These are phyloP conservation scores for Cladosporium austrohemisphaericum DNA, from an alignment of 2,329 filamentous ascomycete species.

Conservation along the genomic window DNA sequence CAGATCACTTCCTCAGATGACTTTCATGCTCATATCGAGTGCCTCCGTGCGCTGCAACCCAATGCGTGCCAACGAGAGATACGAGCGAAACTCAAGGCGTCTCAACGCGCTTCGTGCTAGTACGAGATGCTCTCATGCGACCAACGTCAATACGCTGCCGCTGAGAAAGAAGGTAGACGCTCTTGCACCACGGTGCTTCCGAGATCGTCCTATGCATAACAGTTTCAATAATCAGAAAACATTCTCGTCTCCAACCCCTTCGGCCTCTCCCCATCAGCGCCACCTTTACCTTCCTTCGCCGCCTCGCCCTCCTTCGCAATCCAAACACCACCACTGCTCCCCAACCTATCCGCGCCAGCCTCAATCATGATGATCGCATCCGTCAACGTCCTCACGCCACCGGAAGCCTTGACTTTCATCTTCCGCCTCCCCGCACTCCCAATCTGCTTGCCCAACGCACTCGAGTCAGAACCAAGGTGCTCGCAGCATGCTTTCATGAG, in stretches of 20 bases:
- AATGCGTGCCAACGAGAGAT: too few species aligned
- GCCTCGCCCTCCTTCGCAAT: constrained; percentile 48
- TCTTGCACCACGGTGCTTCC: too few species aligned
- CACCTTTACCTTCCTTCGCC: constrained; percentile 7
- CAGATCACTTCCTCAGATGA: too few species aligned
- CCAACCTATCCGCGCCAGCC: constrained; percentile 54
- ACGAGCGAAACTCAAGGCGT: too few species aligned
- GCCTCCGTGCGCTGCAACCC: too few species aligned
- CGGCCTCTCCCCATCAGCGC: constrained; percentile 6
- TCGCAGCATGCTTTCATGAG: constrained; percentile 52
- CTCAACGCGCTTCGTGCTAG: too few species aligned
- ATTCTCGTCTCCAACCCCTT: constrained; percentile 14
- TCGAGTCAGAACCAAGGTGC: constrained; percentile 29
- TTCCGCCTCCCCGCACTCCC: constrained; percentile 16
- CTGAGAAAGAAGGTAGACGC: too few species aligned
- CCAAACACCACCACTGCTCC: constrained; percentile 53
- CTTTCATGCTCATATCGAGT: too few species aligned
- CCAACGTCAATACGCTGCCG: too few species aligned
- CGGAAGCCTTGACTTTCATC: constrained; percentile 57
- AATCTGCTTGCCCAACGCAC: constrained; percentile 20
- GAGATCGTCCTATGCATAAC: too few species aligned
- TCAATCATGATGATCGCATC: constrained; percentile 54
- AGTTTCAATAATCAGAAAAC: constrained; percentile 16
- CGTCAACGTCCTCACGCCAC: constrained; percentile 50
- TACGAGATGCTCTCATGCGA: too few species aligned